Base-by-base conservation (phyloP, 169 alveolate species). In the Sarcocystis neurona region DNA sequence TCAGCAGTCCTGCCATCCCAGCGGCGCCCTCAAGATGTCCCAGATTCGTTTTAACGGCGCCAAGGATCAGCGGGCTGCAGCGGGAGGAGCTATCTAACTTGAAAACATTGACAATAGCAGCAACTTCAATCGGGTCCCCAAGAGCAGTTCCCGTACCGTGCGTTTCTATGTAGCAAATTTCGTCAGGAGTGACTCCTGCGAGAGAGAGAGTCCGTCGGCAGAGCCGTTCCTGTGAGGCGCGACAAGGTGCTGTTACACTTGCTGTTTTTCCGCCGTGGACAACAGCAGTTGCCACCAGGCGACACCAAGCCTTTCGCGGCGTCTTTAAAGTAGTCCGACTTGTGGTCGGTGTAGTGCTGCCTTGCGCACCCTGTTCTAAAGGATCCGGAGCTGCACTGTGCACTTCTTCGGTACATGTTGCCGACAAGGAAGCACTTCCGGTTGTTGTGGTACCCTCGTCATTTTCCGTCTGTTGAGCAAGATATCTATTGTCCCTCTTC, bases 91-190 rank as follows among this genome's bases (percentile, higher is more conserved):
- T 79, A n/a, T 56, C 84, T 46, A 39, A 47, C 6, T 72, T 78
- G 58, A 93, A 92, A 32, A 92, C 84, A 63, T 77, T 89, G 15
- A 89, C 46, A 37, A 93, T 37, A 43, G 96, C 96, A 30, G 93
- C 93, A 43, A 91, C 91, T 53, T 94, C 96, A 50, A 94, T 93
- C 39, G 96, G 96, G 74, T 94, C 96, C 44, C 96, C 96, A 39
- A 94, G 87, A n/a, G 94, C 88, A 6, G 96, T 94, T 39, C 96
- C 96, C 2, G 96, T 94, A 30, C 96, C 96, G 56, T 94, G 96
- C 37, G 94, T 56, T 78, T 94, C 96, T 32, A 89, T 74, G 47
- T 75, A 72, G 39, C 46, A 41, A 30, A 93, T 43, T 0, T 80
- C 92, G 20, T 27, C 48, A 6, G 94, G 84, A 37, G 79, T 32